Percentiles rank a stretch among this genome's conserved stretches.
phyloP scores from a whole-genome alignment of 2,329 filamentous ascomycete species.

The Coniochaeta sp. region DNA sequence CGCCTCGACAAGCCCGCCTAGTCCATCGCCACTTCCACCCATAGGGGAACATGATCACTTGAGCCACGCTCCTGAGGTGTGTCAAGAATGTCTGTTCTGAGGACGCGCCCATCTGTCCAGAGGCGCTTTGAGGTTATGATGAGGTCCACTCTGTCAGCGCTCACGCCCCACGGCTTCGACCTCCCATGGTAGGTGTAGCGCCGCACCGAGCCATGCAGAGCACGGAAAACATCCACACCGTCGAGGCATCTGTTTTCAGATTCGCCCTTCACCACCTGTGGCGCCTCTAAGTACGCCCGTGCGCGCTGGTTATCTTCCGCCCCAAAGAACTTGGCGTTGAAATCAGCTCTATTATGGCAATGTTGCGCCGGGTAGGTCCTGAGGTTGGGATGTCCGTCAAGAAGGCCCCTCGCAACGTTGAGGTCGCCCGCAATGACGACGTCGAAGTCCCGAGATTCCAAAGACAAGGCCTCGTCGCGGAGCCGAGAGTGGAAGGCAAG shows the following conservation, averaged over 20 bases:
- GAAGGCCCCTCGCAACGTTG: slow-evolving; percentile 34
- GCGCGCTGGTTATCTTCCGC: slow-evolving; percentile 10
- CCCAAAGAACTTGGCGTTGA: slow-evolving; percentile 38
- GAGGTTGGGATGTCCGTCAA: slow-evolving; percentile 35
- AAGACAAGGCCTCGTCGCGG: slow-evolving; percentile 30
- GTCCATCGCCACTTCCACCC: slow-evolving; percentile 21
- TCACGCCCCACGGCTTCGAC: slow-evolving; percentile 34
- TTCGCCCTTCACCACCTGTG: slow-evolving; percentile 2
- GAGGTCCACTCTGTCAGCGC: slow-evolving; percentile 46
- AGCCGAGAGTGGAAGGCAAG: slow-evolving; percentile 37
- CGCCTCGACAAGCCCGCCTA: neutral
- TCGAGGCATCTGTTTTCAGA: slow-evolving; percentile 19
- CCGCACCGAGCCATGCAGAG: slow-evolving; percentile 29
- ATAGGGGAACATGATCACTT: slow-evolving; percentile 48
- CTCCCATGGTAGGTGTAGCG: slow-evolving; percentile 43
- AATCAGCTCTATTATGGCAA: slow-evolving; percentile 41
- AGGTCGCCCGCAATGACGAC: slow-evolving; percentile 44
- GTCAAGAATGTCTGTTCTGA: slow-evolving; percentile 24
- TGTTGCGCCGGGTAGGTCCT: slow-evolving; percentile 37
- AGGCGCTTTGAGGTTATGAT: slow-evolving; percentile 34
- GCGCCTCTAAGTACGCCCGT: slow-evolving; percentile 6
- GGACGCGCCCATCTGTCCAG: slow-evolving; percentile 14
- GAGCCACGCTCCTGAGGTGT: slow-evolving; percentile 35
- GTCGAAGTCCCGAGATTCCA: slow-evolving; percentile 31
- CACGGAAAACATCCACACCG: slow-evolving; percentile 39